Base-by-base conservation (phyloP, 768 basidiomycete species). In the Leccinum uliginosum region DNA sequence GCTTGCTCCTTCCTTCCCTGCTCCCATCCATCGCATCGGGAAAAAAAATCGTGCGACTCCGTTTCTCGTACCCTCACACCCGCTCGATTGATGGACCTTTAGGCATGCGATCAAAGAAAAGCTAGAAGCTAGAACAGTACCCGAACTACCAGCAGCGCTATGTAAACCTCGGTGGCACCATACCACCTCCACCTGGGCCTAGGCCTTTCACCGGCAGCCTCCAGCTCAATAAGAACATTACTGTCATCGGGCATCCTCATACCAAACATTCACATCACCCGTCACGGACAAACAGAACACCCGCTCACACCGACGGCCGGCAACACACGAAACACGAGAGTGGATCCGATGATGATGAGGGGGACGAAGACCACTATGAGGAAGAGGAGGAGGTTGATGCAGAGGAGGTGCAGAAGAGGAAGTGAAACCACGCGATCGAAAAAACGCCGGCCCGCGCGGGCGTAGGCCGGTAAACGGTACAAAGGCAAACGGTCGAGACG, bases 121-220 rank as follows among this genome's bases (percentile, higher is more conserved):
- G 81, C 89, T 99, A 97, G 75, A 96, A 98, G 83, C 88, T 99
- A 80, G 93, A 97, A 83, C 87, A 90, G 79, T 98, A 98, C 84
- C 96, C 95, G 75, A 90, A 92, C 77, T 90, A 91, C 79, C 93
- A 96, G 82, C 91, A 93, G 83, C 91, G 87, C 76, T 93, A 93
- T 78, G 89, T 92, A 66, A 85, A 85, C 65, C 93, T 90, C 62
- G 89, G 91, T 67, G 89, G 93, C 60, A 90, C 86, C 40, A 81
- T 94, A 66, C 86, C 93, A 63, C 91, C 93, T 53, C 95, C 95
- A 29, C 92, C 89, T 47, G 96, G 96, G 12, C 95, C 97, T 8
- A 96, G 97, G 27, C 97, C 97, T 5, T 98, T 98, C 77, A 96
- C 97, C 32, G 97, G 97, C 58, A 93, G 90, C 67, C 94, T 99